phyloP scores from a whole-genome alignment of 495 filamentous ascomycete genomes.

The Tuber magnatum region DNA sequence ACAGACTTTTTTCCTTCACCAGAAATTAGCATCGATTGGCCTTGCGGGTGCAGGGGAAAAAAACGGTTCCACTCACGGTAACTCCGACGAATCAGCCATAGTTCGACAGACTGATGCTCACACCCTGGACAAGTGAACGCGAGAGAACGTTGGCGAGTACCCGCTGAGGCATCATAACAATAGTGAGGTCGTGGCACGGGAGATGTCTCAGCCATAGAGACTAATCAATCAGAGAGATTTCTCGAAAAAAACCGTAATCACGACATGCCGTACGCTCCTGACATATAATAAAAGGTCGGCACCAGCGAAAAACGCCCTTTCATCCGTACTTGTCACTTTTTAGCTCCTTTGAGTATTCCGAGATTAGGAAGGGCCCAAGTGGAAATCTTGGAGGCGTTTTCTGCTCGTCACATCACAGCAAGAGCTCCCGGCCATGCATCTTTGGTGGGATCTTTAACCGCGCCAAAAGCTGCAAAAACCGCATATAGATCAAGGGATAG shows the following conservation, averaged over 20 bases:
- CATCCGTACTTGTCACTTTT: not conserved
- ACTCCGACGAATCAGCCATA: no score
- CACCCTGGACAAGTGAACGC: not conserved
- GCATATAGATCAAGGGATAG: not conserved
- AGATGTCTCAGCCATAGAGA: not conserved
- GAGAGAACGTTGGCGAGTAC: not conserved
- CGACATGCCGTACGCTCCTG: not conserved
- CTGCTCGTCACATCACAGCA: not conserved
- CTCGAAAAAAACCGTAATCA: not conserved
- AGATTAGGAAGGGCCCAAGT: not conserved
- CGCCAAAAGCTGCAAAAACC: no score
- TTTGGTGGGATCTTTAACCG: not conserved
- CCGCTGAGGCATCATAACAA: not conserved
- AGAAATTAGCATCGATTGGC: no score
- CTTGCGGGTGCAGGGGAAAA: no score
- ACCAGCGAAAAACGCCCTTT: not conserved
- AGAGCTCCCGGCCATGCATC: not conserved
- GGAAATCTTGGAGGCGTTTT: not conserved
- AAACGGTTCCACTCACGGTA: no score
- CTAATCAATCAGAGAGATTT: not conserved
- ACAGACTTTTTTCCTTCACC: no score
- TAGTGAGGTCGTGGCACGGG: not conserved
- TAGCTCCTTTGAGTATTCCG: not conserved
- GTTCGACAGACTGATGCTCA: no score
- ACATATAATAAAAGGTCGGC: not conserved